Conservation (phyloP, 2,329 filamentous ascomycete species). For the Aspergillus pseudoviridinutans region DNA sequence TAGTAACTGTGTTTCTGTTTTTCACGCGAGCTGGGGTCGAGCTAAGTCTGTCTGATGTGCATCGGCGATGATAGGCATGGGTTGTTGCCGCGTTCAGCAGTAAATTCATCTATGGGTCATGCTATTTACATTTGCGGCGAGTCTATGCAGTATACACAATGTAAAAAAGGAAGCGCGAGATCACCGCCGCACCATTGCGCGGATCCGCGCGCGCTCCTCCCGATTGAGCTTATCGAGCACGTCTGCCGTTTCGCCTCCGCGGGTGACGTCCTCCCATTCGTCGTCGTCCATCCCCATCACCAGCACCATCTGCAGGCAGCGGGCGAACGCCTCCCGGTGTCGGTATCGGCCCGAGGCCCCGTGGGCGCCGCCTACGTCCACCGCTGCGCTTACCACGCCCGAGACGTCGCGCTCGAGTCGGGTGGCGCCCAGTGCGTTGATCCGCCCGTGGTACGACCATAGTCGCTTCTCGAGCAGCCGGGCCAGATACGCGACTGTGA, state of each 20-base stretch:
- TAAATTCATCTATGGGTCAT: background rate
- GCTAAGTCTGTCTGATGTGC: no score
- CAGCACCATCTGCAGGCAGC: slow-evolving; percentile 75
- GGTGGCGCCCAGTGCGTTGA: slow-evolving; percentile 77
- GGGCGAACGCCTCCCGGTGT: slow-evolving; percentile 70
- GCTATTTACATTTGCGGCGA: background rate
- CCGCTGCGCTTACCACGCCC: slow-evolving; percentile 58
- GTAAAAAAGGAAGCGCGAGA: background rate
- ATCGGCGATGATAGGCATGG: no score
- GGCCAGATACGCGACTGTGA: slow-evolving; percentile 70
- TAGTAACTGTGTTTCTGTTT: no score
- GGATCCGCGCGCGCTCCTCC: slow-evolving; percentile 70
- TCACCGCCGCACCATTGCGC: slow-evolving; percentile 57
- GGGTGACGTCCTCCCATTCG: slow-evolving; percentile 77
- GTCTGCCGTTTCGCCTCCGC: slow-evolving; percentile 45
- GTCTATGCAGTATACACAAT: no score
- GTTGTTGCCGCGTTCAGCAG: no score
- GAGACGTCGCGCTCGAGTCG: slow-evolving; percentile 80
- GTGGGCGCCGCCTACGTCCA: slow-evolving; percentile 35
- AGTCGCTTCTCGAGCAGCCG: slow-evolving; percentile 82
- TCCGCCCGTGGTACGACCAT: slow-evolving; percentile 71
- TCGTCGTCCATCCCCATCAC: slow-evolving; percentile 94
- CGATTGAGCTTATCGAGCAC: slow-evolving; percentile 62
- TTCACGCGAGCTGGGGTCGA: no score
- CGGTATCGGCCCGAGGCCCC: slow-evolving; percentile 57